Evolutionary conservation across 495 filamentous ascomycete species (phyloP), one percentile per base, ranked within the genome.

Genomic region (Trichoderma erinaceum): DNA sequence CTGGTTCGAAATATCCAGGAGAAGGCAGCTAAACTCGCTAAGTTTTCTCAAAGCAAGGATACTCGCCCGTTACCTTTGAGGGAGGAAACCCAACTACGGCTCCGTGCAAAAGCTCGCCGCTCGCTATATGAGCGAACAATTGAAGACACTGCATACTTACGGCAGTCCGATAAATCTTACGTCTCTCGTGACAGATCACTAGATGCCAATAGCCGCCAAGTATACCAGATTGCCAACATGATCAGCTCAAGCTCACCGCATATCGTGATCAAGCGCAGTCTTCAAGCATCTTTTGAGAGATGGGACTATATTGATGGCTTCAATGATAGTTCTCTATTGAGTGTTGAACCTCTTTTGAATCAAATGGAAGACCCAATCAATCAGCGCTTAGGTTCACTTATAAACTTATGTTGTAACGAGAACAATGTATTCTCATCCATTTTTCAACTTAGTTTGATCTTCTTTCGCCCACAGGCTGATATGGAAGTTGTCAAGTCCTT

Each of bases 1-100:
- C 3, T 83, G 0, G 75, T 85, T 35, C 70, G 82, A 43, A 63
- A 68, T 0, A 86, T 89, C 13, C 52, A 79, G 0, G 38, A 68
- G 1, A 80, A 78, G 44, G 85, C 79, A 0, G 72, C 76, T 13
- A 63, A 73, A 0, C 64, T 84, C 29, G 64, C 68, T 0, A 41
- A 71, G 3, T 81, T 87, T 69, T 5, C 43, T 27, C 27, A 63
- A 12, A 58, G 41, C n/a, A 66, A 48, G 10, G 21, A 13, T 32
- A 66, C 48, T 66, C 63, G 25, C 12, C 15, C 16, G 32, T 21
- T n/a, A 2, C 27, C 21, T 25, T 12, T 13, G 3, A 41, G 50
- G 15, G 68, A 71, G 12, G 11, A 41, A 0, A 35, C 64, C 0
- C 73, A 79, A 61, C 73, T 84, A 16, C 75, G 71, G 21, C 68